Percentiles rank a stretch among this genome's conserved stretches.
Evolutionary conservation across 2,329 filamentous ascomycete species (phyloP).

Genomic region (Elsinoe perseae): DNA sequence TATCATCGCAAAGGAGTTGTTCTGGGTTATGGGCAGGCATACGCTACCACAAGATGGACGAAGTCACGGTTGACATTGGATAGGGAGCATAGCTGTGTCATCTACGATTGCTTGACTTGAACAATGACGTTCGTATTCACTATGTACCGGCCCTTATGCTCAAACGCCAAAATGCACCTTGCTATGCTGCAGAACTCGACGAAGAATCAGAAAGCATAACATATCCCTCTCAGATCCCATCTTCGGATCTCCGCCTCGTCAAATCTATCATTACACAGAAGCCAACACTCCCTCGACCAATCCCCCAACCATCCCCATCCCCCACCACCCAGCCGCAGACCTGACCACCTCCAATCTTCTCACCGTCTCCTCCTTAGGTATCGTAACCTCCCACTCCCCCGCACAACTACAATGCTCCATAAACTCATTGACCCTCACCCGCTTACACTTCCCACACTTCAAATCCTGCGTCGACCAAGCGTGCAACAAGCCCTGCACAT

Average conservation of each 20-base stretch:
- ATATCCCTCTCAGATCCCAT: background rate
- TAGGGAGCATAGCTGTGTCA: background rate
- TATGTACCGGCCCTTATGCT: background rate
- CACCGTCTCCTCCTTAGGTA: constrained; percentile 59
- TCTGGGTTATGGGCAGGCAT: background rate
- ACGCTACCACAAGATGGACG: background rate
- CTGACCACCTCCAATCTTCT: constrained; percentile 61
- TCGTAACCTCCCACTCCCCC: constrained; percentile 70
- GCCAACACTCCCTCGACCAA: constrained; percentile 46
- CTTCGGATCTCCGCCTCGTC: background rate
- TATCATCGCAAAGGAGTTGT: background rate
- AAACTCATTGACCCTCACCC: constrained; percentile 76
- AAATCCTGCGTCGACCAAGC: constrained; percentile 87
- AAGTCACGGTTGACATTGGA: background rate
- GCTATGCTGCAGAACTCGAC: background rate
- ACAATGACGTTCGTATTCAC: background rate
- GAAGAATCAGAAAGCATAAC: too few relatives aligned
- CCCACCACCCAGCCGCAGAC: constrained; percentile 70
- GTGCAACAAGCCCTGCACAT: constrained; percentile 65
- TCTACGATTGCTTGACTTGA: background rate
- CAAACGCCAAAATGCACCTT: background rate
- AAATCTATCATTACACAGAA: background rate
- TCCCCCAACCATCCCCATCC: constrained; percentile 68
- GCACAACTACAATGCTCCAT: constrained; percentile 95
- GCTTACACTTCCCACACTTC: constrained; percentile 64